phyloP scores from a whole-genome alignment of 139 green algal species.

The Asterochloris erici region DNA sequence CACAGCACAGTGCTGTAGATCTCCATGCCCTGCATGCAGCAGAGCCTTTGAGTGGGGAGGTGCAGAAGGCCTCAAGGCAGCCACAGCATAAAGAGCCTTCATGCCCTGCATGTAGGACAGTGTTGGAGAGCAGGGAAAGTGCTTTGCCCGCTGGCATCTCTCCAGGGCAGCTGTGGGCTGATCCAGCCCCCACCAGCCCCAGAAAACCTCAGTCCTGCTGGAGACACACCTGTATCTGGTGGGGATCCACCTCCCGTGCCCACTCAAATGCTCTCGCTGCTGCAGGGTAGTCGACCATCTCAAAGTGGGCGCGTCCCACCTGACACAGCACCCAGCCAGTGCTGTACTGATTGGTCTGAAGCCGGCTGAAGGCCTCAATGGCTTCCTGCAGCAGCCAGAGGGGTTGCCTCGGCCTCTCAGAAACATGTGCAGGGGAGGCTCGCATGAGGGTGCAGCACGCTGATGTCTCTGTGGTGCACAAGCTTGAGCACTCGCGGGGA shows the following conservation, averaged over 20 bases:
- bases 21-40: slow-evolving; percentile 69
- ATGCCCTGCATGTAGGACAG: slow-evolving; percentile 53
- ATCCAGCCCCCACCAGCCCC: too few relatives aligned
- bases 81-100: slow-evolving; percentile 87
- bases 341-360: slow-evolving; percentile 61
- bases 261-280: slow-evolving; percentile 65
- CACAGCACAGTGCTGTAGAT: slow-evolving; percentile 93
- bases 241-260: slow-evolving; percentile 53
- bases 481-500: too few relatives aligned
- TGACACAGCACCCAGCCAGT: slow-evolving; percentile 79
- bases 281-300: slow-evolving; percentile 82
- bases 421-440: too few relatives aligned
- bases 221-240: slow-evolving; percentile 49
- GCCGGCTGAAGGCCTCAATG: slow-evolving; percentile 49
- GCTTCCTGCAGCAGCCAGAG: slow-evolving; percentile 49
- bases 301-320: slow-evolving; percentile 77
- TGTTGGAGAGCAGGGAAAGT: too few relatives aligned
- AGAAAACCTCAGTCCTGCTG: background rate
- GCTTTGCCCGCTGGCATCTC: slow-evolving; percentile 53
- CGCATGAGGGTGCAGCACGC: too few relatives aligned
- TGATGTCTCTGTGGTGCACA: too few relatives aligned
- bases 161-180: background rate
- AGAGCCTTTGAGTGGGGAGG: background rate
- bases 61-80: too few relatives aligned
- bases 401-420: too few relatives aligned